A percentile compares a stretch with the other conserved stretches of the same genome.
phyloP scores from a whole-genome alignment of 148 eudicot species.

The Diospyros lotus region DNA sequence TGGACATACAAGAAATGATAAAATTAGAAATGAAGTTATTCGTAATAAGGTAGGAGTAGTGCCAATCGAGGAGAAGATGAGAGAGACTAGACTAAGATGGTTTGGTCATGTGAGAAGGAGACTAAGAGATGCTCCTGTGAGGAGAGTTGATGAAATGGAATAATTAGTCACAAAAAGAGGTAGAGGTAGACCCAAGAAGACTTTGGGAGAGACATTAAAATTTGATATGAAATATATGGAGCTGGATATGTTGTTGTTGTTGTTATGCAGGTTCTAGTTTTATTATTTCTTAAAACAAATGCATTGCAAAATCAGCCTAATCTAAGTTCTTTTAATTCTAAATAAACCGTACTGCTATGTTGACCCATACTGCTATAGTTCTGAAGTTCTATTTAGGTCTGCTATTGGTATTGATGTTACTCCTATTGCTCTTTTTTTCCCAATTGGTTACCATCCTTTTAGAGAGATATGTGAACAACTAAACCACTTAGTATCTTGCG shows the following conservation, averaged over 20 bases:
- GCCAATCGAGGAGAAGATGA: too few species aligned
- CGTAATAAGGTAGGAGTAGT: too few species aligned
- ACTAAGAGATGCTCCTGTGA: too few species aligned
- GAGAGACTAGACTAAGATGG: too few species aligned
- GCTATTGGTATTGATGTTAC: background rate
- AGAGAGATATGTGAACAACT: background rate
- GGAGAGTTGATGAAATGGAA: too few species aligned
- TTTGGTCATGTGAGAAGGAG: too few species aligned
- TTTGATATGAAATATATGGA: too few species aligned
- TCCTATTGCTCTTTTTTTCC: background rate
- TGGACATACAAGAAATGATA: too few species aligned
- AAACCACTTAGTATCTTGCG: background rate
- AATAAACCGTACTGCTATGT: background rate
- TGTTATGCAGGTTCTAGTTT: background rate
- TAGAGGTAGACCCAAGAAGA: too few species aligned
- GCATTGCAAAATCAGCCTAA: background rate
- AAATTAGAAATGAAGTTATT: too few species aligned
- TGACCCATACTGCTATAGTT: background rate
- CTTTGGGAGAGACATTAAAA: too few species aligned
- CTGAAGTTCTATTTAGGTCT: background rate
- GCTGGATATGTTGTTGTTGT: background rate
- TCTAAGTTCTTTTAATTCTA: background rate
- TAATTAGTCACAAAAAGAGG: too few species aligned
- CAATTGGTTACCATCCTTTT: background rate
- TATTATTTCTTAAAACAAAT: background rate